Percentiles rank a stretch among this genome's conserved stretches.
Conservation (phyloP, 2,329 filamentous ascomycete genomes). For the Verticillium longisporum region DNA sequence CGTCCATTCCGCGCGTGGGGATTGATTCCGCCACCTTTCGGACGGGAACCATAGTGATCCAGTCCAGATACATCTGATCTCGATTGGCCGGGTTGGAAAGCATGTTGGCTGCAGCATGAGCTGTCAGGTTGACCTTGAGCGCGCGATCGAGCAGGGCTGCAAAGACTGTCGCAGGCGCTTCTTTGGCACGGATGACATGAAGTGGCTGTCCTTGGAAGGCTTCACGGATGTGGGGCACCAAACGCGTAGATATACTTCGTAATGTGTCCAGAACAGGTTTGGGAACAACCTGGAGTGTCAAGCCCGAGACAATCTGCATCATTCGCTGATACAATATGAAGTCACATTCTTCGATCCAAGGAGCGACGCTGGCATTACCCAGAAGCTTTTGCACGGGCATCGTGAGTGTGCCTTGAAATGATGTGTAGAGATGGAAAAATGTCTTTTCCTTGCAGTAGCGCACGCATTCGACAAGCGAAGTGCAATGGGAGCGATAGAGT, state of each 20-base stretch:
- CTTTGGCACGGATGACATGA: slow-evolving; percentile 81
- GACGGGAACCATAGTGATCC: slow-evolving; percentile 61
- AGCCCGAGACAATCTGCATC: slow-evolving; percentile 82
- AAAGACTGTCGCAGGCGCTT: slow-evolving; percentile 84
- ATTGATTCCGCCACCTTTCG: slow-evolving; percentile 59
- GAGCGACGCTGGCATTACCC: slow-evolving; percentile 69
- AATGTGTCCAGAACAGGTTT: slow-evolving; percentile 82
- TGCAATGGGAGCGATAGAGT: slow-evolving; percentile 90
- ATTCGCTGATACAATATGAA: slow-evolving; percentile 95
- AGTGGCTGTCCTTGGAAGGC: slow-evolving; percentile 79
- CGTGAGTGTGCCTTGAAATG: slow-evolving; percentile 92
- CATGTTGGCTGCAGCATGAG: slow-evolving; percentile 90
- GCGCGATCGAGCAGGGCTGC: slow-evolving; percentile 79
- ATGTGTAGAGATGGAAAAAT: slow-evolving; percentile 90
- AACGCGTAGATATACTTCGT: slow-evolving; percentile 73
- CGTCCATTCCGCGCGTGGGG: slow-evolving; percentile 58
- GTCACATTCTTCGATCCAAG: slow-evolving; percentile 95
- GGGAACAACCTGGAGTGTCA: slow-evolving; percentile 87
- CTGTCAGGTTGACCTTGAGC: slow-evolving; percentile 85
- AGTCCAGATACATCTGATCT: slow-evolving; percentile 93
- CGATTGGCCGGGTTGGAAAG: slow-evolving; percentile 82
- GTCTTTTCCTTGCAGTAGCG: slow-evolving; percentile 95
- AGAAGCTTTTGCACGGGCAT: slow-evolving; percentile 95
- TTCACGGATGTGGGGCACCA: slow-evolving; percentile 75
- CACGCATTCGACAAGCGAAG: slow-evolving; percentile 89